Evolutionary conservation across 2,329 filamentous ascomycete species (phyloP).

Genomic region (Neophaeococcomyces mojaviensis): DNA sequence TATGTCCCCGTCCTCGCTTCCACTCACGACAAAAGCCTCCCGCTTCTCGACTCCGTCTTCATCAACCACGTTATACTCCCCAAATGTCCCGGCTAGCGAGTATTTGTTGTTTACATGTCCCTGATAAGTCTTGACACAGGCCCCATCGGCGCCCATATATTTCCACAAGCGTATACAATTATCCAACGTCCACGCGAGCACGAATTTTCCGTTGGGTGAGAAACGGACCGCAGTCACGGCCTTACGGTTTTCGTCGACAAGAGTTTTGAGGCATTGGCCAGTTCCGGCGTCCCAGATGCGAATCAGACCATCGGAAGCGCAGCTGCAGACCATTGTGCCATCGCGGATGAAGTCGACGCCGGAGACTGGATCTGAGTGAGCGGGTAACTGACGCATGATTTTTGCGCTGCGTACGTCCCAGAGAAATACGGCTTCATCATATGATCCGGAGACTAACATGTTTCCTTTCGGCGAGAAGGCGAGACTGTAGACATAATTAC

Average conservation of each 20-base stretch:
- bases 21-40: conserved; percentile 64
- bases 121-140: conserved; percentile 94
- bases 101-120: conserved; percentile 80
- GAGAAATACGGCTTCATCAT: conserved; percentile 92
- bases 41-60: background rate
- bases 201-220: conserved; percentile 85
- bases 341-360: conserved; percentile 91
- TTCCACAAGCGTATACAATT: conserved; percentile 88
- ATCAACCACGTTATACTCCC: conserved; percentile 43
- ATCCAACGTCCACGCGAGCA: conserved; percentile 87
- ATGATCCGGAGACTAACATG: conserved; percentile 88
- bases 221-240: conserved; percentile 85
- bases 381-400: conserved; percentile 83
- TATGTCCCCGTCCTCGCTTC: conserved; percentile 79
- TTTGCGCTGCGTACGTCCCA: conserved; percentile 90
- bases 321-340: conserved; percentile 85
- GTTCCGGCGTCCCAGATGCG: conserved; percentile 94
- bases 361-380: conserved; percentile 88
- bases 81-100: conserved; percentile 79
- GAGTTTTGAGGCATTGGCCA: conserved; percentile 86
- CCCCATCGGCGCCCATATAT: conserved; percentile 59
- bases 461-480: conserved; percentile 98
- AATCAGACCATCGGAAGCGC: conserved; percentile 83
- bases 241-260: conserved; percentile 94
- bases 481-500: conserved; percentile 91